These are phyloP conservation scores for Cryptosporidium viatorum DNA, from an alignment of 169 alveolate species.

Conservation along the genomic window DNA sequence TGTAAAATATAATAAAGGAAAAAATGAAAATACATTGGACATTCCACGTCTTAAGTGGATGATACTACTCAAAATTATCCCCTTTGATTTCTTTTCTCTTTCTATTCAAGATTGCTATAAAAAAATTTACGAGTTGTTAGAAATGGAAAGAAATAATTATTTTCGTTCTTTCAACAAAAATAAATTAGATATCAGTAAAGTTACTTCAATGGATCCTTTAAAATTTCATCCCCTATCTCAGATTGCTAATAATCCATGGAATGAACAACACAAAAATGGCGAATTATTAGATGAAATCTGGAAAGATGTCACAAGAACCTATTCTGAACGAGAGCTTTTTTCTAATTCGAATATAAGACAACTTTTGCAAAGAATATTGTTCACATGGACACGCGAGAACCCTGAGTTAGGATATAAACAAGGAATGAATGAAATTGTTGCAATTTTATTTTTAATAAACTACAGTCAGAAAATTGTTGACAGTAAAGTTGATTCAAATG, in stretches of 20 bases:
- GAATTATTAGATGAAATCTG: slow-evolving; percentile 80
- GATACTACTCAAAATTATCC: slow-evolving; percentile 34
- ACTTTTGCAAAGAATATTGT: slow-evolving; percentile 83
- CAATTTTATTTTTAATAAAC: slow-evolving; percentile 44
- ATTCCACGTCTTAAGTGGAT: slow-evolving; percentile 71
- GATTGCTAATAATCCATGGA: slow-evolving; percentile 77
- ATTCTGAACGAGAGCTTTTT: slow-evolving; percentile 83
- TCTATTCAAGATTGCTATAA: slow-evolving; percentile 5
- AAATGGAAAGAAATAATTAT: slow-evolving; percentile 6
- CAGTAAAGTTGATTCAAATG: neutral
- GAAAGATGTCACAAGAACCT: slow-evolving; percentile 81
- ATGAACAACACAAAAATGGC: slow-evolving; percentile 76
- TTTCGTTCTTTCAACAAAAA: slow-evolving; percentile 18
- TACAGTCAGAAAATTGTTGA: slow-evolving; percentile 19
- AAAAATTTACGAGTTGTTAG: neutral
- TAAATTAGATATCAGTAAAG: slow-evolving; percentile 28
- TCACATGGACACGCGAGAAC: slow-evolving; percentile 87
- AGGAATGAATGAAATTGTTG: slow-evolving; percentile 75
- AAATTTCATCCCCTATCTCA: slow-evolving; percentile 72
- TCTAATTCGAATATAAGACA: slow-evolving; percentile 81
- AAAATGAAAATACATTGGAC: neutral
- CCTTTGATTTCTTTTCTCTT: slow-evolving; percentile 9
- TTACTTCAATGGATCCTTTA: slow-evolving; percentile 68
- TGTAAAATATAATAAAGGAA: neutral
- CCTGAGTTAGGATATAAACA: slow-evolving; percentile 88